Conservation (phyloP, 179 eudicot genomes). For the Spergularia azorica region DNA sequence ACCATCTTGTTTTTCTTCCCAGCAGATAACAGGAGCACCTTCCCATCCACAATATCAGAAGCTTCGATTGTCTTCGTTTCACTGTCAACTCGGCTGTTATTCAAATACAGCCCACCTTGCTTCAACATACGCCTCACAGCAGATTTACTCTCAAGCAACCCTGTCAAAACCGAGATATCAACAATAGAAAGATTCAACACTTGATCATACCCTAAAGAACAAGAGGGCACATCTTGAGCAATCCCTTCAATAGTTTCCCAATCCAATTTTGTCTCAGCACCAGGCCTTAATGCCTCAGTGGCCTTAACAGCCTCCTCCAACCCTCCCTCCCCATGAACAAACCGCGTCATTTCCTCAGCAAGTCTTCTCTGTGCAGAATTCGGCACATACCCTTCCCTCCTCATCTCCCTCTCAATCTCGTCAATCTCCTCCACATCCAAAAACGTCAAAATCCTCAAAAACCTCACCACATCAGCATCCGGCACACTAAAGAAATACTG, state of each 20-base stretch:
- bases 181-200: conserved; percentile 50
- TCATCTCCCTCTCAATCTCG: conserved; percentile 59
- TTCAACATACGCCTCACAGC: conserved; percentile 79
- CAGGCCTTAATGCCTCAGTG: conserved; percentile 81
- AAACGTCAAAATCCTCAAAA: conserved; percentile 74
- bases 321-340: conserved; percentile 85
- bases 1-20: conserved; percentile 93
- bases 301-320: conserved; percentile 77
- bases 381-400: conserved; percentile 46
- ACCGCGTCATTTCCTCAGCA: conserved; percentile 80
- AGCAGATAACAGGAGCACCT: conserved; percentile 70
- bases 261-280: conserved; percentile 67
- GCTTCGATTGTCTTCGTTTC: conserved; percentile 65
- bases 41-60: conserved; percentile 75
- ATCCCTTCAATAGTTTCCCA: conserved; percentile 71
- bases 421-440: conserved; percentile 62
- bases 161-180: conserved; percentile 71
- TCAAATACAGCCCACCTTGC: conserved; percentile 92
- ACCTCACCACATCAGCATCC: conserved; percentile 68
- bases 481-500: conserved; percentile 81
- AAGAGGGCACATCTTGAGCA: conserved; percentile 81
- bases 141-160: conserved; percentile 74
- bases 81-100: conserved; percentile 60
- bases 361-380: conserved; percentile 73
- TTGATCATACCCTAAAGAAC: conserved; percentile 44